A percentile compares a stretch with the other conserved stretches of the same genome.
phyloP scores from a whole-genome alignment of 176 grass and related monocot genomes.

The Aegilops speltoides region DNA sequence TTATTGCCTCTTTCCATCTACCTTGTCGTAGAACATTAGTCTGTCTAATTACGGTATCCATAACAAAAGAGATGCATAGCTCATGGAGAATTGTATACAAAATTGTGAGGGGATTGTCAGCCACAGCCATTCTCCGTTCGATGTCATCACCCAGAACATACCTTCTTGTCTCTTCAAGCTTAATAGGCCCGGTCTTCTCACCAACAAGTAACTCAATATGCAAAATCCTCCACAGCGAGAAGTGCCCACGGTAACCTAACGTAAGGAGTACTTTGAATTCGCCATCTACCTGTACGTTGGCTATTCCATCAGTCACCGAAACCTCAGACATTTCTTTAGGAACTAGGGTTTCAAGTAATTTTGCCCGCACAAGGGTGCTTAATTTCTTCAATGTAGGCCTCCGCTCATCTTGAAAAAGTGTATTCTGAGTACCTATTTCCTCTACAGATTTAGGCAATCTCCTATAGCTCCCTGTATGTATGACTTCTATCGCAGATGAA shows the following conservation, averaged over 20 bases:
- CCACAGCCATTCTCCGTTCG: conserved; percentile 85
- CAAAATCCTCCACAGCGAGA: conserved; percentile 80
- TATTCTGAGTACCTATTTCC: conserved; percentile 70
- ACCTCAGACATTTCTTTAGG: conserved; percentile 81
- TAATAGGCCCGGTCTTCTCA: conserved; percentile 81
- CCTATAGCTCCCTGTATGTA: conserved; percentile 71
- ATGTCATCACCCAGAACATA: conserved; percentile 90
- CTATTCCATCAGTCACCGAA: conserved; percentile 78
- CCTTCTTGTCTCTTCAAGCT: conserved; percentile 78
- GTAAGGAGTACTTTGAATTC: conserved; percentile 92
- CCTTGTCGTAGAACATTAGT: conserved; percentile 78
- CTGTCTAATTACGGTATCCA: conserved; percentile 95
- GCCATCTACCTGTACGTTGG: conserved; percentile 70
- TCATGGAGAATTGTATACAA: conserved; percentile 95
- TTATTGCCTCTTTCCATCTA: conserved; percentile 94
- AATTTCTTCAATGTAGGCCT: conserved; percentile 84
- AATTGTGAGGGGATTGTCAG: conserved; percentile 74
- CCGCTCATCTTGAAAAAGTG: conserved; percentile 79
- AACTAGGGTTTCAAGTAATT: conserved; percentile 78
- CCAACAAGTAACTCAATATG: conserved; percentile 95
- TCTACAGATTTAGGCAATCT: conserved; percentile 85
- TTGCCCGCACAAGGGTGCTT: conserved; percentile 71
- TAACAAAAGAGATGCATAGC: conserved; percentile 82
- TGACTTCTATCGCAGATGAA: conserved; percentile 86
- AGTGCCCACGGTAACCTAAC: conserved; percentile 85